A percentile compares a stretch with the other conserved stretches of the same genome.
These are phyloP conservation scores for Trichoderma guizhouense DNA, from an alignment of 2,329 filamentous ascomycete species.

Conservation along the genomic window DNA sequence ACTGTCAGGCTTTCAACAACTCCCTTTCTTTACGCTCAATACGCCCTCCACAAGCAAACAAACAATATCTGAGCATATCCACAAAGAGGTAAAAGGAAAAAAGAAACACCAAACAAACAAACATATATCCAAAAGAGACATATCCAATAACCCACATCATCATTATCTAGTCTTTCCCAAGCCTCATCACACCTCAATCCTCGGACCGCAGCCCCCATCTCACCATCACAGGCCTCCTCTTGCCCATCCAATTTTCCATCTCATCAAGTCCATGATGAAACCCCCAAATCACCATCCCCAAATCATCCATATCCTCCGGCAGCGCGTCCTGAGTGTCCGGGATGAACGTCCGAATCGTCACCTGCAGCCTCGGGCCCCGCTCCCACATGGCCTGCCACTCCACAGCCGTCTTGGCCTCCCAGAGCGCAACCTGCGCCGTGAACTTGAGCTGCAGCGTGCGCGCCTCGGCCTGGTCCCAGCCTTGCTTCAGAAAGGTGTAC, in stretches of 20 bases:
- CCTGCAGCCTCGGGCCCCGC: conserved; percentile 2
- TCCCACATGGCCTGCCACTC: conserved; percentile 12
- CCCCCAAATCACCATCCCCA: conserved; percentile 2
- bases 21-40: background rate
- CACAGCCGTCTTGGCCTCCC: conserved; percentile 13
- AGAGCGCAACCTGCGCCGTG: conserved; percentile 16
- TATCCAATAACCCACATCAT: too few relatives aligned
- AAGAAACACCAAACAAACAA: background rate
- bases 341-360: background rate
- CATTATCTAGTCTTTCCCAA: too few relatives aligned
- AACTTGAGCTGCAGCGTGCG: conserved; percentile 11
- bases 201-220: conserved; percentile 1
- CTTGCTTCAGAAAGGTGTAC: conserved; percentile 11
- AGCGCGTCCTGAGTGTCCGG: background rate
- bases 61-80: background rate
- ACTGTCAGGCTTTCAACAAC: background rate
- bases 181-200: background rate
- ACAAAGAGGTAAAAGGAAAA: background rate
- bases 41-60: background rate
- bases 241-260: conserved; percentile 4
- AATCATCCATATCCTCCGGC: conserved; percentile 9
- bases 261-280: conserved; percentile 3
- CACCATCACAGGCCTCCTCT: background rate
- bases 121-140: background rate
- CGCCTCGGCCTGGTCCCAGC: conserved; percentile 14